phyloP scores from a whole-genome alignment of 2,329 filamentous ascomycete species.

The Aspergillaceae sp. region DNA sequence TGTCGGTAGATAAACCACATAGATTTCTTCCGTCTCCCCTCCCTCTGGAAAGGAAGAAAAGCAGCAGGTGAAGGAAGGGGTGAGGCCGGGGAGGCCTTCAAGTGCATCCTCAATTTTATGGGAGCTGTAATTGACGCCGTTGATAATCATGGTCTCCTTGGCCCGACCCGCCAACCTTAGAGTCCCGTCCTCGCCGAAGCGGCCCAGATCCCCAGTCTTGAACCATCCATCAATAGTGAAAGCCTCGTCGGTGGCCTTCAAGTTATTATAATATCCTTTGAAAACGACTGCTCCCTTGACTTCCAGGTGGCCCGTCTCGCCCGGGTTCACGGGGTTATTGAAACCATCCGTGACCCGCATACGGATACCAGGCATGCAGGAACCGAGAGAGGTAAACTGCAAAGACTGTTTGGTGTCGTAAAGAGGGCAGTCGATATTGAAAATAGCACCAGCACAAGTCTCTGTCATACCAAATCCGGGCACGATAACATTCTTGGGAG shows the following conservation, averaged over 20 bases:
- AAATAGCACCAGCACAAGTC: conserved; percentile 45
- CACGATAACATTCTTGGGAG: conserved; percentile 33
- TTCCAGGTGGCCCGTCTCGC: conserved; percentile 14
- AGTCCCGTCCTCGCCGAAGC: conserved; percentile 6
- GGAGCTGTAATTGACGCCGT: conserved; percentile 38
- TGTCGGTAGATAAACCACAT: conserved; percentile 31
- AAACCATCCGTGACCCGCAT: conserved; percentile 13
- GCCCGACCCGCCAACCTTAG: conserved; percentile 8
- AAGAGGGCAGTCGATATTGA: conserved; percentile 32
- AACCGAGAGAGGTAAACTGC: conserved; percentile 12
- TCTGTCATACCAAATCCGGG: conserved; percentile 36
- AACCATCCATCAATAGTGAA: conserved; percentile 28
- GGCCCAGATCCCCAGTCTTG: conserved; percentile 16
- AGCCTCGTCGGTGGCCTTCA: conserved; percentile 13
- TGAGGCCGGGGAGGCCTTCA: conserved; percentile 24
- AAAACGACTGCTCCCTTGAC: conserved; percentile 18
- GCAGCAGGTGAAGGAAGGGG: conserved; percentile 25
- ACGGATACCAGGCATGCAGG: conserved; percentile 14
- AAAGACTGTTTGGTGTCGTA: conserved; percentile 27
- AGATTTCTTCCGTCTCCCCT: conserved; percentile 31
- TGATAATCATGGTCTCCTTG: conserved; percentile 42
- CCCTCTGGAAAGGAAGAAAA: conserved; percentile 29
- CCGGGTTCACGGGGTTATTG: background rate
- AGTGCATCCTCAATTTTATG: conserved; percentile 34
- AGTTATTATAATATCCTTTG: conserved; percentile 24